Evolutionary conservation across 2,329 filamentous ascomycete species (phyloP).

Genomic region (Fusarium sp.): DNA sequence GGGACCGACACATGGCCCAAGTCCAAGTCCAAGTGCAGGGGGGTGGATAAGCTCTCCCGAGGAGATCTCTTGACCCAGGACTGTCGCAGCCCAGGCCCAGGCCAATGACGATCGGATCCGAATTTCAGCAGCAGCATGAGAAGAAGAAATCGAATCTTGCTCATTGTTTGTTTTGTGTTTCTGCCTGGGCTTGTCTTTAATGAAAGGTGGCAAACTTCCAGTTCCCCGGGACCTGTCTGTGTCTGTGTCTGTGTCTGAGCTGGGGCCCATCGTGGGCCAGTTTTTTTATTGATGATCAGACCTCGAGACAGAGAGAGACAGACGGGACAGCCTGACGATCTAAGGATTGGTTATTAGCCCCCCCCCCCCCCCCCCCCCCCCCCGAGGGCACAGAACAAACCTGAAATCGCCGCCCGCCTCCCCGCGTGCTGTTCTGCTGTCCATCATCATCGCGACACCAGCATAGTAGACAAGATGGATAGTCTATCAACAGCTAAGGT

Average conservation of each 20-base stretch:
- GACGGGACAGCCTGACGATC: neutral
- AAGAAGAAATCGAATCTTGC: neutral
- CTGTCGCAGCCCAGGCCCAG: neutral
- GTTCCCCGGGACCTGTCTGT: conserved; percentile 7
- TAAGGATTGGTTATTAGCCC: neutral
- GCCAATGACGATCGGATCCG: neutral
- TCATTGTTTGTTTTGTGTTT: neutral
- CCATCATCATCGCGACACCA: neutral
- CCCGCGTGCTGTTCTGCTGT: neutral
- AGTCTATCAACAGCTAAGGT: neutral
- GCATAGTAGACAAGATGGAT: neutral
- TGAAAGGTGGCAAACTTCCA: conserved; percentile 14
- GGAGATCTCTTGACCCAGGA: neutral
- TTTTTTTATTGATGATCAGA: neutral
- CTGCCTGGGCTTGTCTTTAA: neutral
- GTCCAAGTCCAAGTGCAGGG: neutral
- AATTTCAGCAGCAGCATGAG: neutral
- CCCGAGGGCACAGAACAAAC: neutral
- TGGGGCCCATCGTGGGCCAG: neutral
- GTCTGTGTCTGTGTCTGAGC: neutral
- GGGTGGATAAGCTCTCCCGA: neutral
- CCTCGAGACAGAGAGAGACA: neutral
- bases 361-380: neutral
- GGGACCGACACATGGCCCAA: neutral
- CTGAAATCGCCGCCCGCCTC: conserved; percentile 3